phyloP scores from a whole-genome alignment of 139 green algal genomes.

The Chlorokybus atmophyticus region DNA sequence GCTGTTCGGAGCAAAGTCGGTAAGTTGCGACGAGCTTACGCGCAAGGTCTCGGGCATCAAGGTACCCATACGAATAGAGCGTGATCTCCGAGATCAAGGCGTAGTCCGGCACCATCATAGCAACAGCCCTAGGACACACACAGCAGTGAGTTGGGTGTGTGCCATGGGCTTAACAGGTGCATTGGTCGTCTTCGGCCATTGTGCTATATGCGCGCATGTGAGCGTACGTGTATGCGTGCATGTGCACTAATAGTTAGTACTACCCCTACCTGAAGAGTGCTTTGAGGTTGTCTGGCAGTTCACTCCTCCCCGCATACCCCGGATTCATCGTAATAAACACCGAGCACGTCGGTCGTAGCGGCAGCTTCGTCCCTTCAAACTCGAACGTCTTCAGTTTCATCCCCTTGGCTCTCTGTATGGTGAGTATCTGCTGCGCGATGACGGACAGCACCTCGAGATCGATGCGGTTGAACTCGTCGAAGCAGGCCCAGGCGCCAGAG shows the following conservation, averaged over 20 bases:
- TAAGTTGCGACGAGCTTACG: slow-evolving; percentile 72
- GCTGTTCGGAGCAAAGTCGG: slow-evolving; percentile 65
- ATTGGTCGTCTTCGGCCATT: background rate
- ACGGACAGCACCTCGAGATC: slow-evolving; percentile 54
- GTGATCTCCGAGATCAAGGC: slow-evolving; percentile 66
- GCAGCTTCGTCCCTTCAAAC: slow-evolving; percentile 63
- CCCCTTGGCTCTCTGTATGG: slow-evolving; percentile 65
- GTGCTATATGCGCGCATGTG: background rate
- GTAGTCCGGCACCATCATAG: slow-evolving; percentile 77
- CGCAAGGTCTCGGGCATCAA: slow-evolving; percentile 51
- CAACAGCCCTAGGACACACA: too few species aligned
- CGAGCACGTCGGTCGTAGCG: slow-evolving; percentile 29
- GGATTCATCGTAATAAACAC: slow-evolving; percentile 83
- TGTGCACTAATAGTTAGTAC: too few species aligned
- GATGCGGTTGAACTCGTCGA: slow-evolving; percentile 71
- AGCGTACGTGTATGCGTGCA: too few species aligned
- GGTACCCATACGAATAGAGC: slow-evolving; percentile 46
- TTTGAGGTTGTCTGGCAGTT: slow-evolving; percentile 73
- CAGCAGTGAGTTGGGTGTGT: too few species aligned
- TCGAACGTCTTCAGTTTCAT: slow-evolving; percentile 53
- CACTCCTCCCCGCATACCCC: slow-evolving; percentile 52
- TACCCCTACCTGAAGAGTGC: slow-evolving; percentile 14
- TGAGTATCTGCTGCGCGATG: slow-evolving; percentile 72
- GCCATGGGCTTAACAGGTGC: too few species aligned
- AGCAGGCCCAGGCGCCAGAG: slow-evolving; percentile 57